These are phyloP conservation scores for Aspergillus campestris DNA, from an alignment of 495 filamentous ascomycete species.

Conservation along the genomic window DNA sequence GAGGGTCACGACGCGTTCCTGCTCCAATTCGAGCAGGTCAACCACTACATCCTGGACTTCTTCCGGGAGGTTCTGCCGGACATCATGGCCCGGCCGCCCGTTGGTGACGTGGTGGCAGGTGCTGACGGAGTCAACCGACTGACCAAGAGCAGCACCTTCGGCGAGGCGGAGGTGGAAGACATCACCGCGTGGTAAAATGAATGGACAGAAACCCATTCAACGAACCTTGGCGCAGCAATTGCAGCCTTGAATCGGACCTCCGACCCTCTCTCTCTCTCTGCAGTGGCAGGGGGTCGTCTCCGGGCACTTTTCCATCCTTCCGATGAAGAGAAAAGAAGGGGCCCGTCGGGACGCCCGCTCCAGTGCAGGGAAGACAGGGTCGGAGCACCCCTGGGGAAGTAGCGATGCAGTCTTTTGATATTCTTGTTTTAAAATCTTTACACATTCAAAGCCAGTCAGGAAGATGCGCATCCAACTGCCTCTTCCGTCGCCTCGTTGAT, in stretches of 20 bases:
- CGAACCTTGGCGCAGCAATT: slow-evolving; percentile 17
- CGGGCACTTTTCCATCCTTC: slow-evolving; percentile 7
- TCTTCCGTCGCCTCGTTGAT: slow-evolving; percentile 39
- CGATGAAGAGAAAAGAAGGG: slow-evolving; percentile 7
- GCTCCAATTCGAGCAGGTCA: slow-evolving; percentile 95
- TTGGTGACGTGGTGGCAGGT: slow-evolving; percentile 25
- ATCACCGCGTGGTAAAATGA: slow-evolving; percentile 82
- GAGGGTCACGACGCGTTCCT: slow-evolving; percentile 97
- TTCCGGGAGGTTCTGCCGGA: slow-evolving; percentile 74
- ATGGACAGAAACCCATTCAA: not conserved
- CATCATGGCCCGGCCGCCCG: slow-evolving; percentile 61
- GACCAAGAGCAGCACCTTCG: slow-evolving; percentile 80
- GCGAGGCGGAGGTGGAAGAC: slow-evolving; percentile 92
- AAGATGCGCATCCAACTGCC: slow-evolving; percentile 44
- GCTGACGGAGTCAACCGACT: slow-evolving; percentile 37
- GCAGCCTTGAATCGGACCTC: slow-evolving; percentile 21
- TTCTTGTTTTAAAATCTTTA: slow-evolving; percentile 20
- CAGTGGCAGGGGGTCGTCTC: slow-evolving; percentile 3
- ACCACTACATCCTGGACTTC: slow-evolving; percentile 76
- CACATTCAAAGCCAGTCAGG: slow-evolving; percentile 26
- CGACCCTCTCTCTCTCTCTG: slow-evolving; percentile 8
- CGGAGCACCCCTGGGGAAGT: slow-evolving; percentile 23
- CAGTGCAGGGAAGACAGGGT: slow-evolving; percentile 3
- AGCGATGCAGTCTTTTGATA: slow-evolving; percentile 33
- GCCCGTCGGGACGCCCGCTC: slow-evolving; percentile 7